phyloP scores from a whole-genome alignment of 2,329 filamentous ascomycete species.

The Neonectria hederae region DNA sequence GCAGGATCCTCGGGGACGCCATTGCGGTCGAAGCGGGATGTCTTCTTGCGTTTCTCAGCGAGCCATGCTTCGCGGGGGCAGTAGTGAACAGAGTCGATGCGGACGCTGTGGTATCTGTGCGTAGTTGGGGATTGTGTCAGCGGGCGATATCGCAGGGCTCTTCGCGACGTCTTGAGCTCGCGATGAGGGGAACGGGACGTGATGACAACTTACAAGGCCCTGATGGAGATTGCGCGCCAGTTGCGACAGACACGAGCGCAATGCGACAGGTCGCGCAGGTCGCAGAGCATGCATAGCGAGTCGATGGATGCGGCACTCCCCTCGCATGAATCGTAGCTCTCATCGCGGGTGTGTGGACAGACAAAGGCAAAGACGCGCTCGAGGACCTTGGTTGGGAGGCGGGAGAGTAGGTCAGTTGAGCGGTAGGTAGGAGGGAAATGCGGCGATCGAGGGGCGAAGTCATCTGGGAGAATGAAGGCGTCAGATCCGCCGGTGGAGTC shows the following conservation, averaged over 20 bases:
- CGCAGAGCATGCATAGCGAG: constrained; percentile 91
- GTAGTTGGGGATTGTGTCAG: constrained; percentile 19
- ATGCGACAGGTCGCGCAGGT: constrained; percentile 86
- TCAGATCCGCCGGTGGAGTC: constrained; percentile 35
- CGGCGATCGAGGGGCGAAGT: constrained; percentile 41
- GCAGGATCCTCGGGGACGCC: constrained; percentile 84
- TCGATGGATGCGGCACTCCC: constrained; percentile 71
- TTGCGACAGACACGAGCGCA: constrained; percentile 77
- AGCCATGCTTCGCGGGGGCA: constrained; percentile 87
- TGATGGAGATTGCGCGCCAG: constrained; percentile 69
- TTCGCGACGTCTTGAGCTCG: constrained; percentile 5
- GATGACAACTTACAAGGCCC: constrained; percentile 66
- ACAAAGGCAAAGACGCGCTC: constrained; percentile 81
- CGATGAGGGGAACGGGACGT: constrained; percentile 1
- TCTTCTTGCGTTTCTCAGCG: constrained; percentile 79
- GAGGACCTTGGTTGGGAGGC: constrained; percentile 75
- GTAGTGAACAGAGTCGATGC: constrained; percentile 94
- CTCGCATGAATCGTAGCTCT: constrained; percentile 84
- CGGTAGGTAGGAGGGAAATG: constrained; percentile 50
- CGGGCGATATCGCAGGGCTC: constrained; percentile 1
- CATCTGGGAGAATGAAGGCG: constrained; percentile 39
- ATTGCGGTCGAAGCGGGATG: constrained; percentile 77
- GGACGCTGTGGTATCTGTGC: constrained; percentile 83
- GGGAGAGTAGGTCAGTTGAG: constrained; percentile 57
- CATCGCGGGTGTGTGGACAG: constrained; percentile 83